Evolutionary conservation across 345 rosid genomes (phyloP).

Genomic region (Eucalyptus paniculata): DNA sequence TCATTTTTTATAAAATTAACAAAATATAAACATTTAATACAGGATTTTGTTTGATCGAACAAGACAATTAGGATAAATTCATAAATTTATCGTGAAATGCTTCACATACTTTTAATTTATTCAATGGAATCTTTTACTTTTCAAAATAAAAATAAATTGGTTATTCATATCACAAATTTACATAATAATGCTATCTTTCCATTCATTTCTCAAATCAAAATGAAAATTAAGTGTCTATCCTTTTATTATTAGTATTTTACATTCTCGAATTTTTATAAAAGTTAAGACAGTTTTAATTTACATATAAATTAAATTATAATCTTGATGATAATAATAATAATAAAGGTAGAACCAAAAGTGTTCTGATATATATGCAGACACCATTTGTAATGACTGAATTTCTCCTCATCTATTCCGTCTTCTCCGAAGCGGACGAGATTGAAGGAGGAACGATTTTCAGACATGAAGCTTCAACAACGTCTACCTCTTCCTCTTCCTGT

Average conservation of each 20-base stretch:
- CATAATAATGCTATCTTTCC: fast-evolving
- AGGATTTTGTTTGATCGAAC: not conserved
- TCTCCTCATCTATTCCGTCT: not conserved
- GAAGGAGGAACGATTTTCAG: not conserved
- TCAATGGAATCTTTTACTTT: fast-evolving
- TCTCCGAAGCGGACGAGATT: not conserved
- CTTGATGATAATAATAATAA: not conserved
- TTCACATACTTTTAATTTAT: fast-evolving
- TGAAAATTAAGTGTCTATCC: not conserved
- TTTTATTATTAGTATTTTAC: not conserved
- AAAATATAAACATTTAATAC: not conserved
- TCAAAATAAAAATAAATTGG: fast-evolving
- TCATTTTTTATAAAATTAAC: too few relatives aligned
- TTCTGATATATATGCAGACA: not conserved
- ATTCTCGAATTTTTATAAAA: not conserved
- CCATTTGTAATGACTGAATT: not conserved
- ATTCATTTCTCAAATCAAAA: not conserved
- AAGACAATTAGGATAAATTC: not conserved
- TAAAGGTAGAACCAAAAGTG: not conserved
- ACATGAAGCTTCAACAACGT: not conserved
- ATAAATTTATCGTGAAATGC: not conserved
- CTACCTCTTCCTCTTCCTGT: not conserved
- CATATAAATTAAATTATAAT: not conserved
- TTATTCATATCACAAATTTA: not conserved
- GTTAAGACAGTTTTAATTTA: not conserved